Percentiles rank a stretch among this genome's conserved stretches.
Conservation (phyloP, 179 eudicot species). For the Pouteria campechiana region DNA sequence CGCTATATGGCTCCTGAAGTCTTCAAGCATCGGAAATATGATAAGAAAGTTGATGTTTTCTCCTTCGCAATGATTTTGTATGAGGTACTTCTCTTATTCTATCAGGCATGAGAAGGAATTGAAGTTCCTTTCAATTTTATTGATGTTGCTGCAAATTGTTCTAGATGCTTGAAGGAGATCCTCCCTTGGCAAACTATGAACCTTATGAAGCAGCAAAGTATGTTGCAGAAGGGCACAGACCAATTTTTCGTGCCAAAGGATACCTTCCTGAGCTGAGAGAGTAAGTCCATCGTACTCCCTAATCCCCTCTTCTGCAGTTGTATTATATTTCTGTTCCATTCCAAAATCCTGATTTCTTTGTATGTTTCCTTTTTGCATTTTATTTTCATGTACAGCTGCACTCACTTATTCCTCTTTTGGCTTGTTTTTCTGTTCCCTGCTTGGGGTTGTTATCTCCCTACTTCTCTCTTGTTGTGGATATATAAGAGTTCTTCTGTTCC, state of each 20-base stretch:
- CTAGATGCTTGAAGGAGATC: conserved; percentile 91
- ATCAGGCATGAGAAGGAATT: background rate
- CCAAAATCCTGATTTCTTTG: too few species aligned
- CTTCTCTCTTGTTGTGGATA: too few species aligned
- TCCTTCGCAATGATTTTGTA: conserved; percentile 93
- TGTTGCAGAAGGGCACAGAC: conserved; percentile 88
- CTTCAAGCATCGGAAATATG: conserved; percentile 90
- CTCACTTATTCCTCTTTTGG: too few species aligned
- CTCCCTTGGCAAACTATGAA: conserved; percentile 56
- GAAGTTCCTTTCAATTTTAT: conserved; percentile 1
- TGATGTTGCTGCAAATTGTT: conserved; percentile 5
- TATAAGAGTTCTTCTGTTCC: too few species aligned
- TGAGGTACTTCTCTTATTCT: conserved; percentile 51
- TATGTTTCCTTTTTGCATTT: too few species aligned
- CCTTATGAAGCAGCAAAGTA: conserved; percentile 84
- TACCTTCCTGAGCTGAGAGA: conserved; percentile 52
- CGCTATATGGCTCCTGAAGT: conserved; percentile 99
- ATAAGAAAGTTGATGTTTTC: conserved; percentile 96
- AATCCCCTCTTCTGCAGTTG: too few species aligned
- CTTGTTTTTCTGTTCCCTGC: too few species aligned
- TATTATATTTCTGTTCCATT: too few species aligned
- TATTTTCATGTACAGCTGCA: too few species aligned
- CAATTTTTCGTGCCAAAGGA: conserved; percentile 62
- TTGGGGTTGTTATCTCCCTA: too few species aligned
- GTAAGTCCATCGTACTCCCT: conserved; percentile 33